Percentiles rank a stretch among this genome's conserved stretches.
Evolutionary conservation across 805 yeast species (phyloP).

Genomic region (Kluyveromyces siamensis): DNA sequence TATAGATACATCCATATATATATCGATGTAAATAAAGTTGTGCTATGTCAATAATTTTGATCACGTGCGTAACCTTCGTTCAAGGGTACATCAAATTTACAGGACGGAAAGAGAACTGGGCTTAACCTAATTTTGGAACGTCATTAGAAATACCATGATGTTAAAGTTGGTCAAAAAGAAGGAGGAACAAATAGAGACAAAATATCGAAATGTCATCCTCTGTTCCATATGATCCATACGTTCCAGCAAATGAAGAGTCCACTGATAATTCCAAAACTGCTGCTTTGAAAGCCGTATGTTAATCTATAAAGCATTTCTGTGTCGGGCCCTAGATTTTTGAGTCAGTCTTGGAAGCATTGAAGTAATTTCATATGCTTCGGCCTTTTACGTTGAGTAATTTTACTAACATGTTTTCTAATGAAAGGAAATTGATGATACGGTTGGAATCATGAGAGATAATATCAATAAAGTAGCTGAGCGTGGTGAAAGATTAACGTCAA

Average conservation of each 20-base stretch:
- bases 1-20: neutral
- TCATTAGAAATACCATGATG: neutral
- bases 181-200: neutral
- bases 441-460: constrained; percentile 95
- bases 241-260: constrained; percentile 46
- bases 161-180: neutral
- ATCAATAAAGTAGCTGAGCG: constrained; percentile 89
- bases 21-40: too few species aligned
- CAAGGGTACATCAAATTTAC: neutral
- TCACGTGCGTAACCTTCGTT: neutral
- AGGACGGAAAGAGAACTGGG: neutral
- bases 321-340: neutral
- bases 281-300: constrained; percentile 70
- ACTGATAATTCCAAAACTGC: constrained; percentile 49
- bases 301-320: neutral
- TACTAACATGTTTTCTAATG: neutral
- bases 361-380: neutral
- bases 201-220: constrained; percentile 52
- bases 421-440: constrained; percentile 87
- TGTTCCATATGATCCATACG: constrained; percentile 79
- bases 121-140: neutral
- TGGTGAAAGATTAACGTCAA: constrained; percentile 87
- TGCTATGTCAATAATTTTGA: too few species aligned
- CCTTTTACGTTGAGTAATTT: neutral
- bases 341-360: neutral